Conservation (phyloP, 1,284 basidiomycete genomes). For the Marasmius tenuissimus region DNA sequence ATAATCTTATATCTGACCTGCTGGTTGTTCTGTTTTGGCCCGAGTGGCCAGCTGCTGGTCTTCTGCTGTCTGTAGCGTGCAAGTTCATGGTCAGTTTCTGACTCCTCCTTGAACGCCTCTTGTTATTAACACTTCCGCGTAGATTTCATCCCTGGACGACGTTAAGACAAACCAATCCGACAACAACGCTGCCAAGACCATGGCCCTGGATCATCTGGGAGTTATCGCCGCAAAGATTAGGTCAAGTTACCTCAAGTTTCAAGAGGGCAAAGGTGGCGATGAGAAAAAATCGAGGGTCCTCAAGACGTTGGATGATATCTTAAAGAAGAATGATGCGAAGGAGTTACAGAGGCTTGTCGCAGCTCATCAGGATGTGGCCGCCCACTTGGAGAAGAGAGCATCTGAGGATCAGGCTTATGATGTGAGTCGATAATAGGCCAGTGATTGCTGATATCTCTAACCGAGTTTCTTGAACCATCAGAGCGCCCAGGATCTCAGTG, state of each 20-base stretch:
- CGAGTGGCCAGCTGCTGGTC: slow-evolving; percentile 92
- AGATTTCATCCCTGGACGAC: slow-evolving; percentile 33
- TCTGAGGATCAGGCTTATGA: slow-evolving; percentile 79
- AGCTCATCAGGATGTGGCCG: slow-evolving; percentile 63
- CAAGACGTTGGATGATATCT: slow-evolving; percentile 73
- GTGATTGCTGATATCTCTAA: not conserved
- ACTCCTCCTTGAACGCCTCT: not conserved
- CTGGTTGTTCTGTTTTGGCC: slow-evolving; percentile 91
- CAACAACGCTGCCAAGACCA: slow-evolving; percentile 78
- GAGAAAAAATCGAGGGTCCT: slow-evolving; percentile 32
- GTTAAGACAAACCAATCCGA: slow-evolving; percentile 46
- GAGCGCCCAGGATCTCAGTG: slow-evolving; percentile 77
- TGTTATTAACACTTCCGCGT: not conserved
- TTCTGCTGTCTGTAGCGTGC: slow-evolving; percentile 77
- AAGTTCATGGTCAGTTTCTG: slow-evolving; percentile 73
- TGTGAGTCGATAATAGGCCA: slow-evolving; percentile 39
- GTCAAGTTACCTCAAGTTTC: slow-evolving; percentile 54
- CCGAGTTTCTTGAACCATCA: slow-evolving; percentile 24
- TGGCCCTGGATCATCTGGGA: slow-evolving; percentile 92
- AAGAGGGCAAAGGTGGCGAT: slow-evolving; percentile 29
- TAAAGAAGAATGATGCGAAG: slow-evolving; percentile 49
- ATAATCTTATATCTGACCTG: slow-evolving; percentile 86
- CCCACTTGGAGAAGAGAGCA: slow-evolving; percentile 65
- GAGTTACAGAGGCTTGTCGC: slow-evolving; percentile 57
- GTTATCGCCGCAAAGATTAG: slow-evolving; percentile 86